Evolutionary conservation across 2,329 filamentous ascomycete species (phyloP).

Genomic region (Claviceps cyperi): DNA sequence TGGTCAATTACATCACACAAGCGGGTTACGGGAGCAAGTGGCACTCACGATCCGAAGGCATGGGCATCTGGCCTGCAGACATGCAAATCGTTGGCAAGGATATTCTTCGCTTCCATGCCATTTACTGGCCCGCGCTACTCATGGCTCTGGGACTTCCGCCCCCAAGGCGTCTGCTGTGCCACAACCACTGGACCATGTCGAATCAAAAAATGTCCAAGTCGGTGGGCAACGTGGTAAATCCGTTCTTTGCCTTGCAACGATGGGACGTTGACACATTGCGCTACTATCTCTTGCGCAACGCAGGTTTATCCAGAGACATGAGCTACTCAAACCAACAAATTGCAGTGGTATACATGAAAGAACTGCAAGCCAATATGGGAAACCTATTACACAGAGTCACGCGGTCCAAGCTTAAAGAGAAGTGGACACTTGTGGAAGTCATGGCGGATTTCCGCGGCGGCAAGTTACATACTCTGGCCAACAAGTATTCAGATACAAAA

Average conservation of each 20-base stretch:
- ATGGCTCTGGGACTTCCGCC: constrained; percentile 72
- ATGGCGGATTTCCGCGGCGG: constrained; percentile 25
- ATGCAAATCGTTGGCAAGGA: constrained; percentile 93
- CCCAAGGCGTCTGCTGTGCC: constrained; percentile 68
- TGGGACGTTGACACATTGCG: constrained; percentile 81
- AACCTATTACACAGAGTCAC: constrained; percentile 65
- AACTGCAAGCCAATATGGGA: constrained; percentile 62
- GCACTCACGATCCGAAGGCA: constrained; percentile 47
- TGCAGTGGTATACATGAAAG: constrained; percentile 62
- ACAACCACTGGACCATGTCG: constrained; percentile 92
- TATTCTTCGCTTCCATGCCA: constrained; percentile 87
- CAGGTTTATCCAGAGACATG: constrained; percentile 61
- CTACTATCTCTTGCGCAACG: constrained; percentile 74
- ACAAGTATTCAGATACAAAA: background rate
- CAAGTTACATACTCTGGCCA: constrained; percentile 9
- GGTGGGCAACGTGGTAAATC: constrained; percentile 86
- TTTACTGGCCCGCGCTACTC: constrained; percentile 96
- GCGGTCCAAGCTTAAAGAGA: constrained; percentile 35
- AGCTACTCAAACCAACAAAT: constrained; percentile 75
- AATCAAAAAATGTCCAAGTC: constrained; percentile 94
- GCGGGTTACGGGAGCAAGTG: constrained; percentile 55
- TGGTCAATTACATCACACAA: constrained; percentile 85
- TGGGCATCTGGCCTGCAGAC: constrained; percentile 74
- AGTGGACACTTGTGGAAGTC: constrained; percentile 50
- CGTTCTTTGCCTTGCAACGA: constrained; percentile 76